Base-by-base conservation (phyloP, 2,329 filamentous ascomycete species). In the Bipolaris bicolor region DNA sequence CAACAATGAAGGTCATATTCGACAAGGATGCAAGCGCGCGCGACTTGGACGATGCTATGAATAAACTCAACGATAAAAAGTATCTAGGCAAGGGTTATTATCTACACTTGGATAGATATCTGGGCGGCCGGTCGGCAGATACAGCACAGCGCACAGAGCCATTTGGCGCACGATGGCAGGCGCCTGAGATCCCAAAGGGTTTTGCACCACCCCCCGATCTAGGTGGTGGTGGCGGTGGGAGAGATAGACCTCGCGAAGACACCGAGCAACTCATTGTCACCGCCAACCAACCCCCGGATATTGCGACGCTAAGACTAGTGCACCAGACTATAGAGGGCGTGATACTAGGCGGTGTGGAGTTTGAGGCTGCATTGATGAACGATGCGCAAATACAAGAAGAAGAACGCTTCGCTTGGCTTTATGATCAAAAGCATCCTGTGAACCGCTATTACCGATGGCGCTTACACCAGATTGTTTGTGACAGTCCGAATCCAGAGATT, bases 321-420 rank as follows among this genome's bases (percentile, higher is more conserved):
- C 94, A 98, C 78, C 93, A 90, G 73, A 90, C 92, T 0, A 84
- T 96, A 33, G 94, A 98, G 70, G 84, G 85, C 2, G 81, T 98
- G 0, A 80, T 97, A 7, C 86, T 87, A 20, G 87, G 95, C 65
- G 92, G 93, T 0, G 87, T 91, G 0, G 91, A 95, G 69, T 96
- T 97, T 59, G 95, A 99, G 76, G 92, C 93, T 5, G 81, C 96
- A 2, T 83, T 99, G 6, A 98, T 98, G 95, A 89, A 88, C 48
- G 84, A 91, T 16, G 86, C 90, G 0, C 87, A 92, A 52, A 90
- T 98, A 1, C 91, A 96, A 72, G 84, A 83, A 39, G 91, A 97
- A 58, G 91, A 96, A 74, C 92, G 89, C 64, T 98, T 94, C 88
- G 90, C 92, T 0, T 99, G 93, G 90, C 82, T 99, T 5, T 99